These are phyloP conservation scores for Arachnomyces sp. DNA, from an alignment of 2,329 filamentous ascomycete species.

Conservation along the genomic window DNA sequence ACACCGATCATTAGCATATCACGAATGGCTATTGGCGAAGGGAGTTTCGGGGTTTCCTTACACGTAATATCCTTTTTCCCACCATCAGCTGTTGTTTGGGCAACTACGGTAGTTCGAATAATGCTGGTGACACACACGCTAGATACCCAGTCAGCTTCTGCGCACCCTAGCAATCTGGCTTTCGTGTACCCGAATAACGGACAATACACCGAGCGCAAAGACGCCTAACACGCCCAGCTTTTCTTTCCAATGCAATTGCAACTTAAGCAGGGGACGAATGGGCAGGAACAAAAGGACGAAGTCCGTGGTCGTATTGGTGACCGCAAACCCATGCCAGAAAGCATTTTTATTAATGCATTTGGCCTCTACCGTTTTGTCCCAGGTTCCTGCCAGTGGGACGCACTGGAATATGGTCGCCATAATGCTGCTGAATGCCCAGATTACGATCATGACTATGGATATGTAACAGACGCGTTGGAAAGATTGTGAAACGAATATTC, in stretches of 20 bases:
- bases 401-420: slow-evolving; percentile 27
- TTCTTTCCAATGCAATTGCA: slow-evolving; percentile 25
- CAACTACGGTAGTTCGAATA: slow-evolving; percentile 15
- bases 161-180: too few relatives aligned
- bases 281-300: slow-evolving; percentile 26
- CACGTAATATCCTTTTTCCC: slow-evolving; percentile 12
- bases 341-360: slow-evolving; percentile 21
- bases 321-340: slow-evolving; percentile 23
- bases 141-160: slow-evolving; percentile 2
- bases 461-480: slow-evolving; percentile 20
- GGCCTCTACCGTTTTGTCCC: slow-evolving; percentile 22
- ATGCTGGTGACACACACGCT: slow-evolving; percentile 18
- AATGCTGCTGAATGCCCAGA: slow-evolving; percentile 22
- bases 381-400: slow-evolving; percentile 22
- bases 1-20: background rate
- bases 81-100: slow-evolving; percentile 6
- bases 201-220: slow-evolving; percentile 27
- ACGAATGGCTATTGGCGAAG: slow-evolving; percentile 3
- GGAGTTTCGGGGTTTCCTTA: slow-evolving; percentile 8
- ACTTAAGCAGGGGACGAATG: slow-evolving; percentile 23
- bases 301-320: slow-evolving; percentile 29
- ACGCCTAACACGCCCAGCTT: slow-evolving; percentile 26
- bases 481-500: slow-evolving; percentile 23
- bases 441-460: slow-evolving; percentile 23
- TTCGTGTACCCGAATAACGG: slow-evolving; percentile 4